Base-by-base conservation (phyloP, 1,139 yeast species). In the Suhomyces yuchorum region DNA sequence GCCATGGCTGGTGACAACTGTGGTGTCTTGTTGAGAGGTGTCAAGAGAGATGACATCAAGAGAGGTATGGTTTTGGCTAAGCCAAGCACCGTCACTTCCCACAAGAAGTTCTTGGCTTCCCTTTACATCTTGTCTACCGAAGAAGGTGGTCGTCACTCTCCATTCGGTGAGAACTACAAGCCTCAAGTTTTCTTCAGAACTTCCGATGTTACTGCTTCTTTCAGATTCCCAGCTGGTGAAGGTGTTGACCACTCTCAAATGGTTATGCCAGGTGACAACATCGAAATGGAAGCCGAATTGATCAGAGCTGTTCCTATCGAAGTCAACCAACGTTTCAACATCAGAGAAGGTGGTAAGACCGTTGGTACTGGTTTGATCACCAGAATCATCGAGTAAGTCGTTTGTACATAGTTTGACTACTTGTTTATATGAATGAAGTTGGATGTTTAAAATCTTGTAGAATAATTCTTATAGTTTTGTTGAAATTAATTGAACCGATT, bases 1-100 rank as follows among this genome's bases (percentile, higher is more conserved):
- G 98, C 98, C 59, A 87, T 87, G 84, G 98, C 97, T 65, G 99
- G 99, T 80, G 99, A 93, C 79, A 93, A 95, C 75, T 96, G 97
- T 71, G 99, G 99, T 77, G 84, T 93, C 63, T 80, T 93, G 71
- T 82, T 93, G 71, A 91, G 99, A 82, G 99, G 99, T 82, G 84
- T 92, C 69, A 92, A 91, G 84, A 91, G 98, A 80, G 99, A 93
- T 67, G 96, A 93, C 67, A 80, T 93, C 62, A 81, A 82, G 75
- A 90, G 99, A 79, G 99, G 99, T 78, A 93, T 93, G 98, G 96
- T 93, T 61, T 78, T 92, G 66, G 87, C 96, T 65, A 91, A 91
- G 80, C 93, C 97, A 62, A 92, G 90, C 58, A 78, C 96, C 57
- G 89, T 92, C 63, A 84, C 89, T 73, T 88, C 99, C 53, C 96